Evolutionary conservation across 352 stramenopile species (phyloP), one percentile per base, ranked within the genome.

Genomic region (Phytophthora tentaculata): DNA sequence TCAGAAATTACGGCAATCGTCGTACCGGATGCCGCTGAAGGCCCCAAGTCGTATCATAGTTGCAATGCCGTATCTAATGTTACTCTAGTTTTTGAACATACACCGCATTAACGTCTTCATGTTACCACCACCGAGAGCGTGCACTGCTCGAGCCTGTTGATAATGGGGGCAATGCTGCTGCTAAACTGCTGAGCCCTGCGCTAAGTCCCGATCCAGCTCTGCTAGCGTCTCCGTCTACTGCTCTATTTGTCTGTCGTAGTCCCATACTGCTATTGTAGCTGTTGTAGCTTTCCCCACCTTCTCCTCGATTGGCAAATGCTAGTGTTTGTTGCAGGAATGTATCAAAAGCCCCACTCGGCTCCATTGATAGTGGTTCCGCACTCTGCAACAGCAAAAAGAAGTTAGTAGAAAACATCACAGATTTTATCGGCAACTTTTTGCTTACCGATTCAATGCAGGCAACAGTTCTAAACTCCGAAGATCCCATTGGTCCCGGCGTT

Each of bases 311-410:
- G 3, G 81, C 79, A 52, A 91, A 91, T 17, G 77, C 62, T 13
- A 91, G 44, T 2, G 86, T 80, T 29, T 83, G 84, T 44, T 91
- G 82, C 24, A 94, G 69, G 41, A 94, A 94, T 14, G 69, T 64
- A 69, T 81, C 75, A 45, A 92, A 89, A 6, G 67, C 63, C 16
- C 68, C 76, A 67, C 60, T 67, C 28, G 71, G 66, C 19, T 94
- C 86, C 29, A 94, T 66, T 17, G 64, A 45, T 35, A 86, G 81
- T 2, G 80, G 80, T 35, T 89, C 69, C 0, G 81, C 81, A 61
- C 83, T 90, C 86, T 94, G 19, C 6, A 55, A 24, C n/a, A 45
- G 37, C 23, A 67, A 39, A 9, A 7, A 50, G n/a, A 41, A 56
- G 14, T 49, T 37, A 22, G 13, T 16, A 45, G n/a, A 43, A 43